Base-by-base conservation (phyloP, 2,329 filamentous ascomycete genomes). In the Fusarium sp. region DNA sequence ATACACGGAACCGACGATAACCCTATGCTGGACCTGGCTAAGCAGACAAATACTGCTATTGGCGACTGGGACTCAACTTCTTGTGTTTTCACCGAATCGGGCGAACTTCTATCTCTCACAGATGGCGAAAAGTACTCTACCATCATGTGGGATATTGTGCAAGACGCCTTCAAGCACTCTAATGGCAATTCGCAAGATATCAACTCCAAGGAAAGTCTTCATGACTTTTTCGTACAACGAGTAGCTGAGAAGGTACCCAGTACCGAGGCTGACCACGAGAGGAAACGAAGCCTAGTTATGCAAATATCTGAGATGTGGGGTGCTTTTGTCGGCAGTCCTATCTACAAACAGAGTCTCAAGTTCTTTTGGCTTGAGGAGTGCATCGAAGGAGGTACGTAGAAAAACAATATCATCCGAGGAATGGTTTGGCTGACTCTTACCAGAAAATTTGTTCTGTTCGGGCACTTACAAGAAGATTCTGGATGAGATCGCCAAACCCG, bases 291-390 rank as follows among this genome's bases (percentile, higher is more conserved):
- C 17, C 77, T 81, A 12, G 74, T 87, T 20, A 75, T 85, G 50
- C 83, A 86, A 62, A 77, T 86, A 73, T 86, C 87, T 4, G 86
- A 90, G 68, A 83, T 88, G 71, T 93, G 91, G 89, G 91, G 91
- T 3, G 86, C 86, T 0, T 93, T 91, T 73, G 84, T 93, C 7
- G 91, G 91, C 15, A 89, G 85, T 59, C 84, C 87, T 1, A 81
- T 91, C 10, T 78, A 82, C 51, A 84, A 74, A 24, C 91, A 94
- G 75, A 92, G 89, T 69, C 80, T 93, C 30, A 91, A 89, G 78
- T 93, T 88, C 78, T 91, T 93, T 75, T 93, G 90, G 89, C 75
- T 94, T 7, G 91, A 94, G 74, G 90, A 93, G 76, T 92, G 89
- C 67, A 89, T 93, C 51, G 90, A 93, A 73, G 91, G 90, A 44